These are phyloP conservation scores for Cytospora mali DNA, from an alignment of 2,329 filamentous ascomycete species.

Conservation along the genomic window DNA sequence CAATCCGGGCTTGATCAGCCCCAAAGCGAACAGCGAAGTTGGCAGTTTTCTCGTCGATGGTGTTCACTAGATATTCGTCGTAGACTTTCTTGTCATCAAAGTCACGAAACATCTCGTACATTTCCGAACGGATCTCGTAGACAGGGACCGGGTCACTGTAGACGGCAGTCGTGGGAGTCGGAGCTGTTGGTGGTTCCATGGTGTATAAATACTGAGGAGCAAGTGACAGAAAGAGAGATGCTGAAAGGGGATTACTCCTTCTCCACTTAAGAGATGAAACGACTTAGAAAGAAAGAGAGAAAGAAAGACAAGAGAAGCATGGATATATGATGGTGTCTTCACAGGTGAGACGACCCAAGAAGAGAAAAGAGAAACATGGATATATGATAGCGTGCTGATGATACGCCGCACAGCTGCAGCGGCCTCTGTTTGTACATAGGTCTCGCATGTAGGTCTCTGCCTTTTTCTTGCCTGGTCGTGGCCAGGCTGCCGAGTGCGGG, in stretches of 20 bases:
- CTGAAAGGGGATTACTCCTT: neutral
- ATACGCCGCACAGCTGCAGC: constrained; percentile 22
- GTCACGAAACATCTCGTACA: constrained; percentile 46
- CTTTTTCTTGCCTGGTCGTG: constrained; percentile 5
- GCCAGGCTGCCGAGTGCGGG: constrained; percentile 11
- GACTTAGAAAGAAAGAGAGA: neutral
- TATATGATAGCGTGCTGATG: constrained; percentile 4
- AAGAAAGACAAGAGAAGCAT: too few species aligned
- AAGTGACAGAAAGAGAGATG: too few species aligned
- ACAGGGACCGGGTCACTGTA: constrained; percentile 13
- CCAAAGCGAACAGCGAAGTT: constrained; percentile 72
- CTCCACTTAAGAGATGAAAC: neutral
- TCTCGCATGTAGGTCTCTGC: too few species aligned
- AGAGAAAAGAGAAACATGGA: constrained; percentile 6
- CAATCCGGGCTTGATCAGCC: constrained; percentile 55
- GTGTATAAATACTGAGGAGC: neutral
- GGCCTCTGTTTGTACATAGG: constrained; percentile 1
- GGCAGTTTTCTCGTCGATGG: constrained; percentile 43
- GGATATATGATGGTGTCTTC: neutral
- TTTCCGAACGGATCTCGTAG: constrained; percentile 10
- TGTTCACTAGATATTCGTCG: constrained; percentile 44
- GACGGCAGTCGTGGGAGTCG: constrained; percentile 7
- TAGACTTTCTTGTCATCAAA: constrained; percentile 57
- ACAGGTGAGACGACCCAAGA: neutral
- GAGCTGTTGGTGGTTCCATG: constrained; percentile 29